A percentile compares a stretch with the other conserved stretches of the same genome.
Conservation (phyloP, 2,329 filamentous ascomycete genomes). For the Pseudogymnoascus sp. region DNA sequence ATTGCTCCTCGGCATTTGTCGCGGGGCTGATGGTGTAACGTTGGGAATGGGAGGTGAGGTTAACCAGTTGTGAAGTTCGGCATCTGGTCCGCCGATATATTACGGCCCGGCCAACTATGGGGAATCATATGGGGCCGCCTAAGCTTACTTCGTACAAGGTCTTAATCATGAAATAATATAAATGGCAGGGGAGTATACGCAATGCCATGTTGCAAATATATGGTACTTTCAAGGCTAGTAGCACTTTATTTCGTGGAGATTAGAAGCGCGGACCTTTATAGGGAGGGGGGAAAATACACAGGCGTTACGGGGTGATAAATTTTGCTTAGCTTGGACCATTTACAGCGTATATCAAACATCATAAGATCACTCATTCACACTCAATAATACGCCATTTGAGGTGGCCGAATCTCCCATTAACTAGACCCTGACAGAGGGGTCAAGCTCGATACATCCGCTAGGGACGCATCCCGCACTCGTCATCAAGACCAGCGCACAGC, state of each 20-base stretch:
- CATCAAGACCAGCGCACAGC: conserved; percentile 27
- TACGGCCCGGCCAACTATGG: not conserved
- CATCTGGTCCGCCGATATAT: not conserved
- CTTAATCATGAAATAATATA: not conserved
- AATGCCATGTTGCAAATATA: not conserved
- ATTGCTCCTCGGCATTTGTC: not conserved
- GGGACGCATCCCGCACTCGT: conserved; percentile 21
- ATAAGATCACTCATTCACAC: not conserved
- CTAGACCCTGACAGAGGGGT: conserved; percentile 23
- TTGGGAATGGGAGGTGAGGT: not conserved
- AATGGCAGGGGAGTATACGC: not conserved
- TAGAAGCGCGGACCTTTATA: not conserved
- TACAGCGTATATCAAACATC: not conserved
- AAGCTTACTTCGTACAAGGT: not conserved
- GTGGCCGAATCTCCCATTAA: conserved; percentile 31
- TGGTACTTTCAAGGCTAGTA: not conserved
- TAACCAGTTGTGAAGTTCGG: not conserved
- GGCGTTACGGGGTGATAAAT: not conserved
- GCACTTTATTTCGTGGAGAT: not conserved
- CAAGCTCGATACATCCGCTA: conserved; percentile 23
- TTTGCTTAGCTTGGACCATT: not conserved
- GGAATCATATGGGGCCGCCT: not conserved
- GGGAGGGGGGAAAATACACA: not conserved
- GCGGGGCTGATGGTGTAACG: not conserved
- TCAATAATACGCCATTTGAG: conserved; percentile 18